A percentile compares a stretch with the other conserved stretches of the same genome.
Conservation (phyloP, 1,139 yeast genomes). For the Suhomyces bokatorum region DNA sequence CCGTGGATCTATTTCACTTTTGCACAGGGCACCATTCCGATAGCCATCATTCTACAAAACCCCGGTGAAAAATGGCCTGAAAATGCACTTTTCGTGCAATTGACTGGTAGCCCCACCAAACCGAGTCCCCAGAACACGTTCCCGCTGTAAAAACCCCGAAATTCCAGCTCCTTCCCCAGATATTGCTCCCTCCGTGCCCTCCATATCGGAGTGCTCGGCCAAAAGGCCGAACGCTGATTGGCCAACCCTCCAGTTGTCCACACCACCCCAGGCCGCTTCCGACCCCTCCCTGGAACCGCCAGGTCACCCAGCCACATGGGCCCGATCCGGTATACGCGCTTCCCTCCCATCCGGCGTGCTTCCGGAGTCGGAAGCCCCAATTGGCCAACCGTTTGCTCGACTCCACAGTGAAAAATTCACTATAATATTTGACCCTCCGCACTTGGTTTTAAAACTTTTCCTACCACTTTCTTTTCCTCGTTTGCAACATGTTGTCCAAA, state of each 20-base stretch:
- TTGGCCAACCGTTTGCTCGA: not conserved
- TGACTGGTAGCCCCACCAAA: not conserved
- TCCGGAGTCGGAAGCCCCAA: not conserved
- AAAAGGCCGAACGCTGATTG: conserved; percentile 12
- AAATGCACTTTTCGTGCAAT: no score
- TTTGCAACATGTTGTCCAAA: conserved; percentile 42
- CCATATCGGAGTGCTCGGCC: conserved; percentile 10
- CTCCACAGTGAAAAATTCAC: conserved; percentile 4
- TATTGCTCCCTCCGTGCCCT: not conserved
- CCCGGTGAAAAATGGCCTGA: not conserved
- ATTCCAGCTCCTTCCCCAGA: not conserved
- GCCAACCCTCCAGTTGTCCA: conserved; percentile 1
- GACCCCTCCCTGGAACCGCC: not conserved
- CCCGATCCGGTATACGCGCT: not conserved
- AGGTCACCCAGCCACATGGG: not conserved
- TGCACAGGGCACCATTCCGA: no score
- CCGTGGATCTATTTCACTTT: no score
- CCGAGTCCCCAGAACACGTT: not conserved
- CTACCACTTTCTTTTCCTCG: conserved; percentile 5
- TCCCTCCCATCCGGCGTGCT: conserved; percentile 2
- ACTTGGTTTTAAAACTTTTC: conserved; percentile 7
- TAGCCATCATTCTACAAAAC: not conserved
- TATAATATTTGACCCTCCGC: conserved; percentile 5
- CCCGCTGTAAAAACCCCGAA: not conserved
- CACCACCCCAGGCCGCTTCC: not conserved